Evolutionary conservation across 2,329 filamentous ascomycete genomes (phyloP), one percentile per base, ranked within the genome.

Genomic region (Byssothecium circinans): DNA sequence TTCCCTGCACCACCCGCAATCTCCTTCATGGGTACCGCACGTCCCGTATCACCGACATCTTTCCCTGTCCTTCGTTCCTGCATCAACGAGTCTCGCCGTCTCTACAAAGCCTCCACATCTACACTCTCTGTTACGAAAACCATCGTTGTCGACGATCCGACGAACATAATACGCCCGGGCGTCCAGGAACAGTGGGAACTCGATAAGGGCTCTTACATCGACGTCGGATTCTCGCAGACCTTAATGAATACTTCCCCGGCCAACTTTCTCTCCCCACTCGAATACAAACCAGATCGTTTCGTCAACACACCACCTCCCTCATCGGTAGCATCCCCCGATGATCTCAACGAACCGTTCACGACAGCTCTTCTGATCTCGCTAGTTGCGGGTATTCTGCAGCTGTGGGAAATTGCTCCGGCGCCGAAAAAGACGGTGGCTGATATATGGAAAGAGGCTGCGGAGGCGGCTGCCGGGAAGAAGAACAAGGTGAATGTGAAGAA

Each of bases 1-100:
- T 70, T 70, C 44, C 67, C 67, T 8, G 60, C 67, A 27, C 68
- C 68, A 14, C 66, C 67, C 11, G 61, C 60, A 30, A 65, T 70
- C 36, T 50, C 55, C 2, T 68, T 64, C 39, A 34, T 44, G 5
- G 54, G 57, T 6, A 41, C 50, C 7, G 41, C 45, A 19, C 43
- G 54, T 15, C 39, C 50, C 22, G 45, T 56, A 14, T 45, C 43
- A 1, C 11, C 52, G 5, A 49, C 49, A 1, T 47, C 56, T 2
- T 61, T 65, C 35, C 58, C 66, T 3, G 57, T 58, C 35, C 56
- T 71, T 8, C 57, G 54, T 19, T 65, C 65, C 23, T 63, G 56
- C 42, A 64, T 71, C 47, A 56, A 56, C 38, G 68, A 71, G 54
- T 39, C 65, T 32, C 53, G 56, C 11, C 64, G 68, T 7, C 50